Conservation (phyloP, 805 yeast species). For the Ogataea parapolymorpha region DNA sequence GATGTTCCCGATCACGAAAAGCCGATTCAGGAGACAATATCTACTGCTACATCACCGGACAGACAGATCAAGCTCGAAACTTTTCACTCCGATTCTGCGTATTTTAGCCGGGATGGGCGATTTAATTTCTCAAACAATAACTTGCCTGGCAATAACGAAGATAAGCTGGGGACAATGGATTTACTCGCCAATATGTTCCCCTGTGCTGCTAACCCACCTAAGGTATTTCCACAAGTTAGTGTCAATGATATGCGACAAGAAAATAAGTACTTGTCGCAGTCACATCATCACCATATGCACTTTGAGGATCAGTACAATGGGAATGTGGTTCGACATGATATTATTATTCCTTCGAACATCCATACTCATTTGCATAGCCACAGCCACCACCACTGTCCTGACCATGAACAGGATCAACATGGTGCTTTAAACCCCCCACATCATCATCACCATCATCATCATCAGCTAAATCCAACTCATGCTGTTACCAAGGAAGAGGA, state of each 20-base stretch:
- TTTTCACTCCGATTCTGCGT: neutral
- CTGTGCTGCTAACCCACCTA: neutral
- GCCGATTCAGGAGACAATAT: neutral
- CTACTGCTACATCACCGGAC: neutral
- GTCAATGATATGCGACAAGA: slow-evolving; percentile 7
- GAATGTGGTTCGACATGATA: slow-evolving; percentile 25
- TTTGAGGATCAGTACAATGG: slow-evolving; percentile 29
- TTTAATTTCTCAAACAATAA: neutral
- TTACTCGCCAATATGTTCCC: neutral
- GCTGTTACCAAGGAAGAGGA: neutral
- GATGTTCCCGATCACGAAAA: slow-evolving; percentile 2
- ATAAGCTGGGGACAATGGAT: neutral
- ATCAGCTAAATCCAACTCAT: neutral
- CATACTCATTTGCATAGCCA: slow-evolving; percentile 15
- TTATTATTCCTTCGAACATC: slow-evolving; percentile 25
- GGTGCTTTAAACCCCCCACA: neutral
- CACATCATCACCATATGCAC: slow-evolving; percentile 32
- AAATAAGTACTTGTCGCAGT: neutral
- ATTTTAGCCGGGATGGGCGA: neutral
- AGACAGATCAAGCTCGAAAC: neutral
- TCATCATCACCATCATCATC: neutral
- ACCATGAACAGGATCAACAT: neutral
- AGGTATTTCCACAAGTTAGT: neutral
- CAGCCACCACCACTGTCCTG: slow-evolving; percentile 16
- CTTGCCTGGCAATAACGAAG: neutral